Base-by-base conservation (phyloP, 2,329 filamentous ascomycete species). In the Cordyceps fumosorosea region DNA sequence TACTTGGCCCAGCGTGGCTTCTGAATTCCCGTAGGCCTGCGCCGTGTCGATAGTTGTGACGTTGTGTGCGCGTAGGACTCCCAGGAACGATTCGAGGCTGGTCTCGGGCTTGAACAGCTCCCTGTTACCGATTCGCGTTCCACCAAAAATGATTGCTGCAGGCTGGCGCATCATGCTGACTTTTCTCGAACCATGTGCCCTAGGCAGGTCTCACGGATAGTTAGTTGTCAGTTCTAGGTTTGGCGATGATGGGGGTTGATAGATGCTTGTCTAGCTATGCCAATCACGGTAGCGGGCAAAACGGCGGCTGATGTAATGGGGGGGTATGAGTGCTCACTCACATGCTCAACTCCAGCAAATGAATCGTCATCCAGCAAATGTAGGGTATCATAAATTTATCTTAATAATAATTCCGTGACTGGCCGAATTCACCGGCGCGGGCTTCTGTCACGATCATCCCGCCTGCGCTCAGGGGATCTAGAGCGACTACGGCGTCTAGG, bases 401-500 rank as follows among this genome's bases (percentile, higher is more conserved):
- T 2, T 6, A 40, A 7, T 26, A 26, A 26, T 11, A 20, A 37
- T 24, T 11, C 7, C 20, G 34, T 18, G 14, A 42, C n/a, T 24
- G 20, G 24, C 7, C 11, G 5, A 16, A n/a, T 40, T 63, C 51
- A 60, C 26, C 56, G 42, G 8, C 26, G 20, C 29, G 54, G 61
- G 40, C 55, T 48, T 22, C 56, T 34, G 20, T 53, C 56, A 24
- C 56, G 54, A 34, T 51, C 16, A 14, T 11, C 7, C 34, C 47
- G 47, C 18, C 34, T 48, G 51, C 61, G 50, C 32, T 61, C 60
- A 16, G 60, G 56, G 2, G 64, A 65, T 18, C 51, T 56, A 2
- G 60, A 62, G n/a, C 66, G 64, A 34, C 63, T 51, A 6, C 64
- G 52, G 16, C 66, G 65, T 47, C 65, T 63, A 29, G 63, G 66